Evolutionary conservation across 2,329 filamentous ascomycete species (phyloP).

Genomic region (Pestalotiopsis fici): DNA sequence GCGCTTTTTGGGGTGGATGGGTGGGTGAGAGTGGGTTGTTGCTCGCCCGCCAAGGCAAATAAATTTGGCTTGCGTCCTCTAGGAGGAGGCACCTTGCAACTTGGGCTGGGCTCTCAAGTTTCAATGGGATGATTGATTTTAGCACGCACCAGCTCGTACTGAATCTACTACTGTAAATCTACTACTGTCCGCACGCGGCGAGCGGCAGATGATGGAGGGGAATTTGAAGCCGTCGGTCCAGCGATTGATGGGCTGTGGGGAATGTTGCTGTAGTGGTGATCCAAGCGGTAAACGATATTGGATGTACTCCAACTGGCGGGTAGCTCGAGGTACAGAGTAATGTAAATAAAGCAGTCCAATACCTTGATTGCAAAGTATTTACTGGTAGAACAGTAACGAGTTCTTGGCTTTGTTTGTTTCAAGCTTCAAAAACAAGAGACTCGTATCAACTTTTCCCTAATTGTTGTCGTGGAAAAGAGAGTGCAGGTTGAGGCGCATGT

Average conservation of each 20-base stretch:
- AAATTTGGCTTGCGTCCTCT: neutral
- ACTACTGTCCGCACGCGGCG: neutral
- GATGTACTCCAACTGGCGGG: neutral
- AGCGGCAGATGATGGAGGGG: constrained; percentile 2
- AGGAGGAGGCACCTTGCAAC: neutral
- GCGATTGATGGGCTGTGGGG: neutral
- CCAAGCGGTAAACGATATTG: no score
- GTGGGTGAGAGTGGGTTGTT: neutral
- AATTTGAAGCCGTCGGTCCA: constrained; percentile 4
- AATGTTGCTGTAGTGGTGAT: neutral
- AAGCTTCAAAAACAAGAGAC: no score
- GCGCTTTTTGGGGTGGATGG: neutral
- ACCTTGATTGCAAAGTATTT: no score
- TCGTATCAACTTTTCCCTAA: no score
- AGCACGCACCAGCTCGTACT: neutral
- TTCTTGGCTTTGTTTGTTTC: no score
- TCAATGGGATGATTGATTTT: neutral
- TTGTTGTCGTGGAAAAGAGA: no score
- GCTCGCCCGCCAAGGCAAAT: neutral
- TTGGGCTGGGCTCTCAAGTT: neutral
- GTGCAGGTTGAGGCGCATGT: no score
- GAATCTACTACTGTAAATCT: neutral
- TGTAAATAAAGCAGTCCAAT: no score
- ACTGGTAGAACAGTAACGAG: no score
- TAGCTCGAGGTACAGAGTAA: no score